A percentile compares a stretch with the other conserved stretches of the same genome.
Conservation (phyloP, 345 rosid genomes). For the Eucalyptus victrix region DNA sequence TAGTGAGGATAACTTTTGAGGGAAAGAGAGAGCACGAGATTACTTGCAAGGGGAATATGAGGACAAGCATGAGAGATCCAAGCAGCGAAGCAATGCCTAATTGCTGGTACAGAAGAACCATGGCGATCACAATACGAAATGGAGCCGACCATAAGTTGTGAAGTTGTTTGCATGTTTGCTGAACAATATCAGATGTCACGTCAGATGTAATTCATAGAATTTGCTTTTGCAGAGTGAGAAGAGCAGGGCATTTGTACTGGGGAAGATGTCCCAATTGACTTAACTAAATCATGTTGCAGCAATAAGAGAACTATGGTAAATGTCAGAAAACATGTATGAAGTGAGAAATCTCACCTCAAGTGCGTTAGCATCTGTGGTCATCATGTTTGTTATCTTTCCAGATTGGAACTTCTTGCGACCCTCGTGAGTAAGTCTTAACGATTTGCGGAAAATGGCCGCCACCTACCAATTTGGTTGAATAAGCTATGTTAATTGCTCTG, state of each 20-base stretch:
- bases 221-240: neutral
- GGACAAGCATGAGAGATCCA: slow-evolving; percentile 68
- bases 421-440: slow-evolving; percentile 78
- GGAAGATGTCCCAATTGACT: neutral
- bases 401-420: slow-evolving; percentile 72
- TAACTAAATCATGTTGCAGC: neutral
- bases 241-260: neutral
- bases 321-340: neutral
- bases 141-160: slow-evolving; percentile 97
- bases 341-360: slow-evolving; percentile 47
- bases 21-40: neutral
- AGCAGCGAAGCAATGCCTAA: slow-evolving; percentile 84
- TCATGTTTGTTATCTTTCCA: slow-evolving; percentile 91
- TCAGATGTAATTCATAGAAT: neutral
- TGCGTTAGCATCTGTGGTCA: slow-evolving; percentile 84
- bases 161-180: slow-evolving; percentile 83
- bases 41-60: slow-evolving; percentile 82
- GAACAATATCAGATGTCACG: slow-evolving; percentile 1
- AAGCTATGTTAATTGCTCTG: neutral
- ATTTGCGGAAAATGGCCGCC: slow-evolving; percentile 87
- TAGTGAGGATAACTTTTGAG: neutral
- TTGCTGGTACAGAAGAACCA: slow-evolving; percentile 87
- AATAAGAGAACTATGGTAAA: neutral
- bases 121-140: slow-evolving; percentile 55
- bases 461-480: slow-evolving; percentile 21